phyloP scores from a whole-genome alignment of 768 basidiomycete species.

The Ramaria sp. region DNA sequence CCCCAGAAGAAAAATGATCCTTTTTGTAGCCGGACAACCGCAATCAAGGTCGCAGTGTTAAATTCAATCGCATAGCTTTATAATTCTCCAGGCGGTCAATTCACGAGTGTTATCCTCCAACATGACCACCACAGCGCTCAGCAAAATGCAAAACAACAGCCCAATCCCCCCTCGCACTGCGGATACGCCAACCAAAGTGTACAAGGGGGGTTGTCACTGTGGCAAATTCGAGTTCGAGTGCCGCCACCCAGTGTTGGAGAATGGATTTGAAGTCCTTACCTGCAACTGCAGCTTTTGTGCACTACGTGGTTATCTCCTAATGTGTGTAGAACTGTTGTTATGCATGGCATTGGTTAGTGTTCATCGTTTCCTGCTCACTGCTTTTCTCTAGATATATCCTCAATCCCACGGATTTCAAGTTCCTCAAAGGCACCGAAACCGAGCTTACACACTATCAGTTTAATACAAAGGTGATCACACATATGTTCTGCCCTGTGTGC shows the following conservation, averaged over 20 bases:
- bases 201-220: conserved; percentile 2
- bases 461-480: not conserved
- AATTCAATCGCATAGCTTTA: no score
- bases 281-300: conserved; percentile 5
- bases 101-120: no score
- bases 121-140: no score
- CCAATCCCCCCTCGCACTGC: not conserved
- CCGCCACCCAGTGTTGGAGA: conserved; percentile 1
- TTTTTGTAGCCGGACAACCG: no score
- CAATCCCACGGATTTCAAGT: not conserved
- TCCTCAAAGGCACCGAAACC: not conserved
- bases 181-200: conserved; percentile 2
- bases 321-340: not conserved
- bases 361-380: not conserved
- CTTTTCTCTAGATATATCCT: not conserved
- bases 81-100: no score
- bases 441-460: not conserved
- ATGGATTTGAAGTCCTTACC: conserved; percentile 2
- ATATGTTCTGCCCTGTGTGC: conserved; percentile 1
- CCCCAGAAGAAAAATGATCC: no score
- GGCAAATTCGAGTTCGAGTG: conserved; percentile 4
- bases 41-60: no score
- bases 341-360: not conserved
- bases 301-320: not conserved
- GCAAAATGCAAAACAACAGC: no score